These are phyloP conservation scores for Dioscorea alata DNA, from an alignment of 106 monocot species.

Conservation along the genomic window DNA sequence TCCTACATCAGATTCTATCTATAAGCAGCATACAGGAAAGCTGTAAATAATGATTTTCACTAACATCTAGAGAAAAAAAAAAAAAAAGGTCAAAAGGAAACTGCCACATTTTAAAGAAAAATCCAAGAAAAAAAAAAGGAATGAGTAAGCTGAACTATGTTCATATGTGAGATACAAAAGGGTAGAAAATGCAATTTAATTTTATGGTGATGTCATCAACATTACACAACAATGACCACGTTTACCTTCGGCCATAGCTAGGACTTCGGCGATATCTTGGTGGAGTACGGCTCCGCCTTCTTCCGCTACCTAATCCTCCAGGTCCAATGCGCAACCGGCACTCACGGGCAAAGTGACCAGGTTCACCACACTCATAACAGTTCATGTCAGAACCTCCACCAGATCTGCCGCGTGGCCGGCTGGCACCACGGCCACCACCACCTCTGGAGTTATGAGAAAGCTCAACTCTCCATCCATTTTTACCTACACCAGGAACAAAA, in stretches of 20 bases:
- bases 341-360: slow-evolving; percentile 94
- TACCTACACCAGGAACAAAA: slow-evolving; percentile 29
- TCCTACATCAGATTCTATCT: too few relatives aligned
- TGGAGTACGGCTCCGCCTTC: slow-evolving; percentile 39
- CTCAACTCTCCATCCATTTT: slow-evolving; percentile 93
- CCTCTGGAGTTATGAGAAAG: slow-evolving; percentile 55
- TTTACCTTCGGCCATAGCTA: slow-evolving; percentile 48
- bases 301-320: slow-evolving; percentile 66
- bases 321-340: slow-evolving; percentile 77
- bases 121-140: too few relatives aligned
- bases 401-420: slow-evolving; percentile 30
- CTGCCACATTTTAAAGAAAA: too few relatives aligned
- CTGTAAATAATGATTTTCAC: too few relatives aligned
- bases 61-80: too few relatives aligned
- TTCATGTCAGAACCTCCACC: slow-evolving; percentile 60
- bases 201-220: too few relatives aligned
- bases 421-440: slow-evolving; percentile 26
- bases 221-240: too few relatives aligned
- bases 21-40: too few relatives aligned
- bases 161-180: too few relatives aligned
- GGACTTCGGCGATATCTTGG: neutral
- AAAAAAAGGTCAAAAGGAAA: too few relatives aligned
- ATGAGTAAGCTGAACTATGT: too few relatives aligned
- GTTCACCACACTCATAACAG: slow-evolving; percentile 90
- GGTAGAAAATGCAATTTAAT: too few relatives aligned